Conservation (phyloP, 1,284 basidiomycete species). For the Pterula multifida region DNA sequence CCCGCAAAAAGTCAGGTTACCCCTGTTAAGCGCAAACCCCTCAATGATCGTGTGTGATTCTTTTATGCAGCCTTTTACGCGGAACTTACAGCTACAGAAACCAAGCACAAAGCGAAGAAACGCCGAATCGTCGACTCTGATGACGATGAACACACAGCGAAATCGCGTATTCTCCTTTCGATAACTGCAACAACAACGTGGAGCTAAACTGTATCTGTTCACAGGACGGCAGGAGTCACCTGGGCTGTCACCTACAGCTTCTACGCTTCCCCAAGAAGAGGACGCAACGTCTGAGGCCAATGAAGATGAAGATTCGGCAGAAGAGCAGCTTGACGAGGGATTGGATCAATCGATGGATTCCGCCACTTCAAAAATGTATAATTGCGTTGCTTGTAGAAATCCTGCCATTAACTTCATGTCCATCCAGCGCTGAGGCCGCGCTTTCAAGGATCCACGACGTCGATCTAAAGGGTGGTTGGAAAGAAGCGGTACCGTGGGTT, state of each 20-base stretch:
- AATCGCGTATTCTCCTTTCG: background rate
- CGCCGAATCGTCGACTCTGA: conserved; percentile 6
- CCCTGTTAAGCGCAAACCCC: background rate
- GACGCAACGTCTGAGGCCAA: conserved; percentile 22
- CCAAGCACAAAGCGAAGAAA: background rate
- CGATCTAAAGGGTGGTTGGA: conserved; percentile 80
- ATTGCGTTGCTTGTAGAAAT: background rate
- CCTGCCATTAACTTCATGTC: background rate
- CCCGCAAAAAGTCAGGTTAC: no score
- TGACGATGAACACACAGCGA: conserved; percentile 10
- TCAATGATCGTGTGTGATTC: background rate
- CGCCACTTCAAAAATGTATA: conserved; percentile 52
- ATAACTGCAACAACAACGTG: no score
- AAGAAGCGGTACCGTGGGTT: conserved; percentile 72
- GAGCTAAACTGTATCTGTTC: no score
- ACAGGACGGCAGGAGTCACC: background rate
- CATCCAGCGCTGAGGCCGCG: conserved; percentile 56
- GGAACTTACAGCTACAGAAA: background rate
- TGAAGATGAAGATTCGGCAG: conserved; percentile 12
- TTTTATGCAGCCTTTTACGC: background rate
- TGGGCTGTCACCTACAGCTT: conserved; percentile 12
- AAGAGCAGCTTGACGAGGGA: background rate
- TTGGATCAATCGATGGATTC: conserved; percentile 16
- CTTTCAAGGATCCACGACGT: conserved; percentile 57
- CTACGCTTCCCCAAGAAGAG: conserved; percentile 30